These are phyloP conservation scores for Phytopythium boreale DNA, from an alignment of 352 stramenopile genomes.

Conservation along the genomic window DNA sequence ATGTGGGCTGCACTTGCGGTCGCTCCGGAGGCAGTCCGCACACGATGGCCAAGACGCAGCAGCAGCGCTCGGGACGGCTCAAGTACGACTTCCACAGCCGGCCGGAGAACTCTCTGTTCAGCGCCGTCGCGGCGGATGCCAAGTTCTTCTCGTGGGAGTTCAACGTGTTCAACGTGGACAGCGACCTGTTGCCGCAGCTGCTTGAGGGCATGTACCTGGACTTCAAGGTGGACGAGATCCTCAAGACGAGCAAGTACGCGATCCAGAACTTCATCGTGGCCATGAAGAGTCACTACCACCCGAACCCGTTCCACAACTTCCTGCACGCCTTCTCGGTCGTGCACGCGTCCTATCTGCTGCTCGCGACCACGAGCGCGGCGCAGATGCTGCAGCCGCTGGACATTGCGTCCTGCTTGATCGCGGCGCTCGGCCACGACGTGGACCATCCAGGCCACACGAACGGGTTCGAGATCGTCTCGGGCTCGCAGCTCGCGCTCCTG, in stretches of 20 bases:
- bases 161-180: slow-evolving; percentile 70
- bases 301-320: slow-evolving; percentile 92
- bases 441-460: slow-evolving; percentile 91
- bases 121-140: slow-evolving; percentile 5
- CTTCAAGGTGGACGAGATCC: slow-evolving; percentile 61
- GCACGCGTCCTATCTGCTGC: slow-evolving; percentile 79
- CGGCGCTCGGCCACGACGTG: slow-evolving; percentile 88
- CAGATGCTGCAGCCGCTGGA: slow-evolving; percentile 82
- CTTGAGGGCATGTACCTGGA: slow-evolving; percentile 78
- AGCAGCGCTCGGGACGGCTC: slow-evolving; percentile 8
- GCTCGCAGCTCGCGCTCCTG: slow-evolving; percentile 74
- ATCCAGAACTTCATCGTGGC: slow-evolving; percentile 80
- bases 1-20: slow-evolving; percentile 5
- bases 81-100: slow-evolving; percentile 10
- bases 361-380: slow-evolving; percentile 64
- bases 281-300: slow-evolving; percentile 83
- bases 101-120: slow-evolving; percentile 7
- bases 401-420: slow-evolving; percentile 80
- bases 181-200: slow-evolving; percentile 43
- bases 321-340: slow-evolving; percentile 87
- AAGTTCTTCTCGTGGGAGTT: slow-evolving; percentile 69
- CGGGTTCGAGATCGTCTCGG: slow-evolving; percentile 81
- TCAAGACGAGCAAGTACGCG: slow-evolving; percentile 49
- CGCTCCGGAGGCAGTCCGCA: not conserved
- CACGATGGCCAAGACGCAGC: not conserved